These are phyloP conservation scores for Didymella exigua DNA, from an alignment of 2,329 filamentous ascomycete genomes.

Conservation along the genomic window DNA sequence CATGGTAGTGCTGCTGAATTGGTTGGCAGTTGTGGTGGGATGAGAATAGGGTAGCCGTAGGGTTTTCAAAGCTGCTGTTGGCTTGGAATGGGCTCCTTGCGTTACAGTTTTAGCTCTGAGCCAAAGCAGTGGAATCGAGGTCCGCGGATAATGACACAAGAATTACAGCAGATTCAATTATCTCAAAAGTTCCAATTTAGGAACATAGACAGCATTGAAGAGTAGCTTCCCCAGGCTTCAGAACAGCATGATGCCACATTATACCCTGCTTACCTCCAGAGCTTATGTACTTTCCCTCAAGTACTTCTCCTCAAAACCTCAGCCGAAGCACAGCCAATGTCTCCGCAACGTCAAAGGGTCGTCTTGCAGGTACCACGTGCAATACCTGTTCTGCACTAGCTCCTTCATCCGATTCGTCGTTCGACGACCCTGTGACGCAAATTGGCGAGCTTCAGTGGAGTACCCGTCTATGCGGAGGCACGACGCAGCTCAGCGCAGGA, in stretches of 20 bases:
- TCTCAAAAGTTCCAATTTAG: not conserved
- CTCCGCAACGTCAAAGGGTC: constrained; percentile 17
- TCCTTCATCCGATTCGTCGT: not conserved
- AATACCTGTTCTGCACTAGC: constrained; percentile 8
- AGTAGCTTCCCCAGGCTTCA: too few species aligned
- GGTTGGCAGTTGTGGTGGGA: not conserved
- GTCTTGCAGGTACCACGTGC: constrained; percentile 13
- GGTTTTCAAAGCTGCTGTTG: not conserved
- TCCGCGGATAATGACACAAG: constrained; percentile 12
- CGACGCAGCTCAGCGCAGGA: constrained; percentile 9
- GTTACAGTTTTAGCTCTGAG: not conserved
- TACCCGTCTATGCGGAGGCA: constrained; percentile 5
- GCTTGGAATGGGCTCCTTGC: not conserved
- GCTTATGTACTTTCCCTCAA: constrained; percentile 6
- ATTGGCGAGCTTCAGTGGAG: constrained; percentile 10
- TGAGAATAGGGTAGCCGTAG: not conserved
- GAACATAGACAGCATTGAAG: not conserved
- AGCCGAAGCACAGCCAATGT: constrained; percentile 8
- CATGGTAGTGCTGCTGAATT: not conserved
- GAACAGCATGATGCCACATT: not conserved
- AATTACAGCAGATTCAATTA: constrained; percentile 1
- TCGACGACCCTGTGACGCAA: constrained; percentile 7
- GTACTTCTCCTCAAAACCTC: not conserved
- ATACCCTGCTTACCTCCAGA: not conserved
- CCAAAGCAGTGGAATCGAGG: constrained; percentile 2